Evolutionary conservation across 2,329 filamentous ascomycete genomes (phyloP).

Genomic region (Botrytis cinerea): DNA sequence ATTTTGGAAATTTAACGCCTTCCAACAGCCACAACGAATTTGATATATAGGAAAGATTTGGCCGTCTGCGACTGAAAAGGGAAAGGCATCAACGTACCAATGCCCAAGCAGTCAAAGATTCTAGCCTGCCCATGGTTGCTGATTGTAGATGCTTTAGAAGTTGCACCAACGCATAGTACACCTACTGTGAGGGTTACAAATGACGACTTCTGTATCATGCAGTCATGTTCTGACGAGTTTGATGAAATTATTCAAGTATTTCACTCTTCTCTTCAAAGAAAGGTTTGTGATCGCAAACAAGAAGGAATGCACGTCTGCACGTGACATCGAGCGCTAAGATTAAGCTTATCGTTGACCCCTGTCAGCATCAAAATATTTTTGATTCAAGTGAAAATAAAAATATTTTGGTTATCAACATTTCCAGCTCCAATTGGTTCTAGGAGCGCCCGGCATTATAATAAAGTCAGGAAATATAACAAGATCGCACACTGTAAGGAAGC

Average conservation of each 20-base stretch:
- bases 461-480: background rate
- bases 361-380: slow-evolving; percentile 30
- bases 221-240: background rate
- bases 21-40: background rate
- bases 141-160: background rate
- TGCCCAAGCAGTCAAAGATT: slow-evolving; percentile 36
- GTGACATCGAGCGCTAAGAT: slow-evolving; percentile 30
- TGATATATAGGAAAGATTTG: background rate
- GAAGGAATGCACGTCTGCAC: background rate
- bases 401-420: background rate
- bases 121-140: slow-evolving; percentile 28
- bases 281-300: background rate
- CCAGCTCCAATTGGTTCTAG: slow-evolving; percentile 4
- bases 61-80: background rate
- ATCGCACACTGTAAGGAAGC: background rate
- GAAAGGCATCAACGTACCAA: slow-evolving; percentile 30
- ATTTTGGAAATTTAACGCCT: background rate
- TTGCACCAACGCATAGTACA: slow-evolving; percentile 7
- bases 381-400: slow-evolving; percentile 15
- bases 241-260: background rate
- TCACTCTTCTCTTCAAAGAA: background rate
- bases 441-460: background rate
- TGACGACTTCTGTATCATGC: background rate
- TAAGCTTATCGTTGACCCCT: slow-evolving; percentile 30
- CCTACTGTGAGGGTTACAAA: background rate